Evolutionary conservation across 257 asterid genomes (phyloP).

Genomic region (Coffea eugenioides): DNA sequence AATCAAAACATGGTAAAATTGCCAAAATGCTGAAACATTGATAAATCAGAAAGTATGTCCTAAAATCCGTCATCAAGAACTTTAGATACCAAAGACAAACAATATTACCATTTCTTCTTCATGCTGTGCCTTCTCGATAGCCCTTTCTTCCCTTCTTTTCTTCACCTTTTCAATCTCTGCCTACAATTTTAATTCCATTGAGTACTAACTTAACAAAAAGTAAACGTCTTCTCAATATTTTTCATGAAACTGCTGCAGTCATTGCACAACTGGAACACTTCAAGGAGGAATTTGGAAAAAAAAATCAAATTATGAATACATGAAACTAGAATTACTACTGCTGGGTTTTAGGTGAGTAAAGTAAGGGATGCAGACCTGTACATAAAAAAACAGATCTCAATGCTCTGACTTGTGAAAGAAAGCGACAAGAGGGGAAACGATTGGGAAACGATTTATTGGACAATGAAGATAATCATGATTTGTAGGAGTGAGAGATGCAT

Average conservation of each 20-base stretch:
- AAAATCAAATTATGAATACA: neutral
- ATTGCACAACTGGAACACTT: neutral
- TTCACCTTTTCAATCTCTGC: conserved; percentile 95
- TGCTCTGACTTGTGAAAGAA: no score
- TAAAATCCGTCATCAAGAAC: conserved; percentile 4
- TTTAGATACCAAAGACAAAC: conserved; percentile 8
- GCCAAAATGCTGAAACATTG: neutral
- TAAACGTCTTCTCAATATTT: neutral
- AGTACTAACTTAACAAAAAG: conserved; percentile 1
- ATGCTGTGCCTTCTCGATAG: conserved; percentile 90
- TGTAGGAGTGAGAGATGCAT: neutral
- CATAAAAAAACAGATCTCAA: neutral
- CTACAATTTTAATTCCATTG: conserved; percentile 32
- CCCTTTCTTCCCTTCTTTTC: conserved; percentile 96
- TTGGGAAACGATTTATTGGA: neutral
- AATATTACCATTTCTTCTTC: conserved; percentile 88
- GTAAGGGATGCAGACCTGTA: neutral
- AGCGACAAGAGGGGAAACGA: neutral
- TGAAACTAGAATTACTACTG: no score
- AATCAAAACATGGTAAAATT: conserved; percentile 13
- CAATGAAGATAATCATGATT: neutral
- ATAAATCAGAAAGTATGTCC: neutral
- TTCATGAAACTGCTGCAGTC: neutral
- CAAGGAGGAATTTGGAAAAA: neutral
- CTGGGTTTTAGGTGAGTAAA: no score